Conservation (phyloP, 768 basidiomycete species). For the Trametes villosa region DNA sequence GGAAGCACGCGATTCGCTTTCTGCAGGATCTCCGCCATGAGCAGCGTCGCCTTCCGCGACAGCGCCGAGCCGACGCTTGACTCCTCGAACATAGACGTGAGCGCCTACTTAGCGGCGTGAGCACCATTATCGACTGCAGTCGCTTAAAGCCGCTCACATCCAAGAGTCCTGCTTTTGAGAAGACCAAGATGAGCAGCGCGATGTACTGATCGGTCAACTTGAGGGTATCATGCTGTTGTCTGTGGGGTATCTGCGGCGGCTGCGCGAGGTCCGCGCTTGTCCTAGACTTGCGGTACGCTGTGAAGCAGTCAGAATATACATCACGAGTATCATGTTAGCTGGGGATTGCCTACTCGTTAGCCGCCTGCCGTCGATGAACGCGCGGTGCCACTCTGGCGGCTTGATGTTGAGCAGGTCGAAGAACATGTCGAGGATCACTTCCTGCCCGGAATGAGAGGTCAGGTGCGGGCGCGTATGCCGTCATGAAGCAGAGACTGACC, state of each 20-base stretch:
- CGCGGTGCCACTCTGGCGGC: constrained; percentile 89
- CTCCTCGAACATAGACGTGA: constrained; percentile 86
- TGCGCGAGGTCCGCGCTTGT: constrained; percentile 22
- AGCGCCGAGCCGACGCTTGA: constrained; percentile 68
- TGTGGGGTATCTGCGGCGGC: constrained; percentile 34
- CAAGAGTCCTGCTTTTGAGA: constrained; percentile 85
- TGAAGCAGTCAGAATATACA: neutral
- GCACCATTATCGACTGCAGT: neutral
- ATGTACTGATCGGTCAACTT: constrained; percentile 94
- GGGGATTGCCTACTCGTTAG: constrained; percentile 70
- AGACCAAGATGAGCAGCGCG: constrained; percentile 79
- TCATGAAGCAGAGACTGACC: constrained; percentile 47
- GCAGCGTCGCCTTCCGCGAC: constrained; percentile 87
- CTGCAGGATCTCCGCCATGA: constrained; percentile 90
- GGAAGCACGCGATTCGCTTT: constrained; percentile 89
- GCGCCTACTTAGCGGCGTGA: constrained; percentile 60
- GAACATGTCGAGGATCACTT: constrained; percentile 91
- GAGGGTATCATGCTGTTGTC: constrained; percentile 57
- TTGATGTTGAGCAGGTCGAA: constrained; percentile 93
- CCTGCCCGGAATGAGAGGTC: constrained; percentile 49
- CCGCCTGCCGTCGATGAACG: constrained; percentile 87
- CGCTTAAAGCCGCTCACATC: constrained; percentile 58
- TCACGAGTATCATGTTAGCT: neutral
- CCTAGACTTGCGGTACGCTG: constrained; percentile 68
- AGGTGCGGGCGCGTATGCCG: neutral